A percentile compares a stretch with the other conserved stretches of the same genome.
Evolutionary conservation across 345 rosid species (phyloP).

Genomic region (Lenwebbia sp.): DNA sequence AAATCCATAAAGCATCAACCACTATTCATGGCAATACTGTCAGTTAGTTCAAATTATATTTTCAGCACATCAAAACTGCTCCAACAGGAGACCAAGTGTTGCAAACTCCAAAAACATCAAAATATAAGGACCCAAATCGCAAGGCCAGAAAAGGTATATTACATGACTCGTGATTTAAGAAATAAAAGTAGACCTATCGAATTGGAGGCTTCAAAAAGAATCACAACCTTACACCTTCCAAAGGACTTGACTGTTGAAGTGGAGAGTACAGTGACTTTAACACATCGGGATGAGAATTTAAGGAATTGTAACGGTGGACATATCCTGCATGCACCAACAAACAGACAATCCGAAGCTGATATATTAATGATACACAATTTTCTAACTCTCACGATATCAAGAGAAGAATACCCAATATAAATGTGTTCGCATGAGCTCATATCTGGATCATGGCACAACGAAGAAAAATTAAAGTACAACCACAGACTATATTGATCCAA

Average conservation of each 20-base stretch:
- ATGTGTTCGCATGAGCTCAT: not conserved
- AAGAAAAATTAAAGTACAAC: not conserved
- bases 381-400: not conserved
- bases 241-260: slow-evolving; percentile 85
- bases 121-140: not conserved
- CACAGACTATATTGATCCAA: not conserved
- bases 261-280: slow-evolving; percentile 91
- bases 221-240: slow-evolving; percentile 79
- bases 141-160: not conserved
- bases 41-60: not conserved
- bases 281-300: slow-evolving; percentile 88
- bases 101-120: not conserved
- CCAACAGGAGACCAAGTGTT: not conserved
- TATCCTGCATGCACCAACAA: slow-evolving; percentile 49
- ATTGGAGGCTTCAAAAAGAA: not conserved
- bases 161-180: not conserved
- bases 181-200: not conserved
- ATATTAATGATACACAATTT: not conserved
- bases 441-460: not conserved
- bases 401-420: not conserved
- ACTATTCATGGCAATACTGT: not conserved
- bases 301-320: slow-evolving; percentile 67
- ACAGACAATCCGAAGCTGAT: not conserved
- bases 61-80: not conserved
- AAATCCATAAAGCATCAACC: not conserved